Evolutionary conservation across 192 early-diverging fungal species (phyloP).

Genomic region (Gryganskiella cystojenkinii): DNA sequence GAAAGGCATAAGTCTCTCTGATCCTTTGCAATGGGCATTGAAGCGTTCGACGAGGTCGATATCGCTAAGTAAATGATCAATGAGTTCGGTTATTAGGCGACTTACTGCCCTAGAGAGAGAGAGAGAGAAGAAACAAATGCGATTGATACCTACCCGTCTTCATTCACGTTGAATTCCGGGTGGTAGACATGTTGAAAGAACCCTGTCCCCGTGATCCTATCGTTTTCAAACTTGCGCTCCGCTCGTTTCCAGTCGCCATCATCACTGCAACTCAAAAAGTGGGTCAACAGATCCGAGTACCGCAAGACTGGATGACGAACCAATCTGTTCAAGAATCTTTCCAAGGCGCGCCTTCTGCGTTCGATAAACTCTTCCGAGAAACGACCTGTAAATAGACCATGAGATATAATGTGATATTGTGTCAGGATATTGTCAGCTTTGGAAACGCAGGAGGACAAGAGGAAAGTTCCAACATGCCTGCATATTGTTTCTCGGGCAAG

Average conservation of each 20-base stretch:
- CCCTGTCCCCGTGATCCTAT: constrained; percentile 49
- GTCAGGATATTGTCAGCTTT: not conserved
- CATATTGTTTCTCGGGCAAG: constrained; percentile 56
- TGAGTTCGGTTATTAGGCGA: too few relatives aligned
- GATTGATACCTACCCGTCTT: constrained; percentile 54
- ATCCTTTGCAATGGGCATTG: constrained; percentile 47
- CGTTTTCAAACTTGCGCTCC: constrained; percentile 52
- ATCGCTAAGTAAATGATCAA: constrained; percentile 36
- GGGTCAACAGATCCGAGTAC: constrained; percentile 56
- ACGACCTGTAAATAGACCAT: constrained; percentile 26
- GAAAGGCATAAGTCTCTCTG: constrained; percentile 53
- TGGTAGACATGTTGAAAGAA: constrained; percentile 61
- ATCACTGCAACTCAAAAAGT: constrained; percentile 55
- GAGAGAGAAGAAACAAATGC: not conserved
- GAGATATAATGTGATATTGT: not conserved
- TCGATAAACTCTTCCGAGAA: constrained; percentile 59
- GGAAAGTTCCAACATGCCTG: too few relatives aligned
- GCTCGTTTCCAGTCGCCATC: constrained; percentile 55
- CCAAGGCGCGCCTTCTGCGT: constrained; percentile 48
- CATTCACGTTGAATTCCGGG: constrained; percentile 57
- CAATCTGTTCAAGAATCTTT: constrained; percentile 53
- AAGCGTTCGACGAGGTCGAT: constrained; percentile 52
- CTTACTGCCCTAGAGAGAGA: not conserved
- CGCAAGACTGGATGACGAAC: constrained; percentile 57
- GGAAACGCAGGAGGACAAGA: too few relatives aligned